A percentile compares a stretch with the other conserved stretches of the same genome.
Conservation (phyloP, 2,329 filamentous ascomycete species). For the Fusarium sp. region DNA sequence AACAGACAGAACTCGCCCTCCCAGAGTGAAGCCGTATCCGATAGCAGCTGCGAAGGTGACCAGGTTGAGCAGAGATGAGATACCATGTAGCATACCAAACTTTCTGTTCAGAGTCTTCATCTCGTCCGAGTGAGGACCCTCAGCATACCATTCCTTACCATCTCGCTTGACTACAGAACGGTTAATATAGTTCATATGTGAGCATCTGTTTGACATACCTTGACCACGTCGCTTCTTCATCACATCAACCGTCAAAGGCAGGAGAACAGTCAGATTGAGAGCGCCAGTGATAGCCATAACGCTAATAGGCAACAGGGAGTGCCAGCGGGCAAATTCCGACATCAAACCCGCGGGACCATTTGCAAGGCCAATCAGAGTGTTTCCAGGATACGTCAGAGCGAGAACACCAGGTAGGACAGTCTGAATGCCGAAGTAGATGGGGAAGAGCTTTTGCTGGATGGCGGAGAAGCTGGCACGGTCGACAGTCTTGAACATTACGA, state of each 20-base stretch:
- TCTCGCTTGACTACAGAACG: conserved; percentile 77
- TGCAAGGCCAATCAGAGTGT: conserved; percentile 60
- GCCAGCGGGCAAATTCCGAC: conserved; percentile 70
- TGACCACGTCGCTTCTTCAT: conserved; percentile 84
- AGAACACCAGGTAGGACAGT: conserved; percentile 78
- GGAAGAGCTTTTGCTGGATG: conserved; percentile 85
- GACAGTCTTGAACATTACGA: conserved; percentile 81
- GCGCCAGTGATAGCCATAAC: conserved; percentile 78
- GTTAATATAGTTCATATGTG: conserved; percentile 28
- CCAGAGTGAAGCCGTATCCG: conserved; percentile 82
- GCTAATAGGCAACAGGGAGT: conserved; percentile 75
- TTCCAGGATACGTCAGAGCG: conserved; percentile 83
- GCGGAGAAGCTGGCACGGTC: conserved; percentile 83
- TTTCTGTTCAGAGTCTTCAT: conserved; percentile 84
- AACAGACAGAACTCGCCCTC: conserved; percentile 67
- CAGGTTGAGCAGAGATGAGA: conserved; percentile 84
- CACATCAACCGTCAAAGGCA: conserved; percentile 79
- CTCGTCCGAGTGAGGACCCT: conserved; percentile 82
- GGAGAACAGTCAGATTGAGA: conserved; percentile 76
- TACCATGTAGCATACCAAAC: conserved; percentile 84
- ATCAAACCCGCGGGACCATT: conserved; percentile 68
- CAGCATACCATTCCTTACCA: conserved; percentile 87
- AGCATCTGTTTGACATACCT: conserved; percentile 63
- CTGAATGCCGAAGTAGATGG: conserved; percentile 89
- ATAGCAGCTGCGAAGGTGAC: conserved; percentile 75